Conservation (phyloP, 306 rosid genomes). For the Styphnolobium japonicum region DNA sequence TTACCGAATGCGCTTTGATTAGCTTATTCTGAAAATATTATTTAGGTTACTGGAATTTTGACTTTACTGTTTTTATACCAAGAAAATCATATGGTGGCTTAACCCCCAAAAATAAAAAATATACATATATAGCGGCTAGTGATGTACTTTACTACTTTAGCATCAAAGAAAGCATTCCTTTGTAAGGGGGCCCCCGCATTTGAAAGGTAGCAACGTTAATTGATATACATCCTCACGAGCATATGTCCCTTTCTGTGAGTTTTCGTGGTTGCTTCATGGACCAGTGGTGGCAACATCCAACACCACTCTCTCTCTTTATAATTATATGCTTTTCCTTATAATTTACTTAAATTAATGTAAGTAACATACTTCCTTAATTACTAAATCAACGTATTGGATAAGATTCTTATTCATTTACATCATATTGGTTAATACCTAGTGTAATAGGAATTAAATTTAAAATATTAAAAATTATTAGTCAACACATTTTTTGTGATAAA, state of each 20-base stretch:
- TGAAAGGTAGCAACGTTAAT: slow-evolving; percentile 16
- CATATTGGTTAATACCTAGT: too few species aligned
- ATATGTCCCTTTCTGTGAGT: slow-evolving; percentile 45
- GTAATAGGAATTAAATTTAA: too few species aligned
- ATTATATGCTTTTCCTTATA: too few species aligned
- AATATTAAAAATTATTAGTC: too few species aligned
- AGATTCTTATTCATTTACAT: too few species aligned
- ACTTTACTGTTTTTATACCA: background rate
- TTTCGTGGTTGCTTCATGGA: slow-evolving; percentile 49
- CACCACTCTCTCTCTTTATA: background rate
- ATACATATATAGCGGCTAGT: background rate
- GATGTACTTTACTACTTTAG: slow-evolving; percentile 24
- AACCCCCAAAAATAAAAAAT: background rate
- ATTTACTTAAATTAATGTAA: too few species aligned
- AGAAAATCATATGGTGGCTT: background rate
- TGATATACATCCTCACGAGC: slow-evolving; percentile 20
- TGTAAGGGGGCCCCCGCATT: slow-evolving; percentile 1
- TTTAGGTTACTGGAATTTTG: background rate
- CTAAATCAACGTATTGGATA: too few species aligned
- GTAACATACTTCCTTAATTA: too few species aligned
- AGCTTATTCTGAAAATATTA: background rate
- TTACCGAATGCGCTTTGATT: slow-evolving; percentile 9
- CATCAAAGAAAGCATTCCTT: slow-evolving; percentile 24
- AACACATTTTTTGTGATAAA: too few species aligned
- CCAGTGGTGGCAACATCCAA: slow-evolving; percentile 18